Base-by-base conservation (phyloP, 441 rosid genomes). In the Adansonia gregorii region DNA sequence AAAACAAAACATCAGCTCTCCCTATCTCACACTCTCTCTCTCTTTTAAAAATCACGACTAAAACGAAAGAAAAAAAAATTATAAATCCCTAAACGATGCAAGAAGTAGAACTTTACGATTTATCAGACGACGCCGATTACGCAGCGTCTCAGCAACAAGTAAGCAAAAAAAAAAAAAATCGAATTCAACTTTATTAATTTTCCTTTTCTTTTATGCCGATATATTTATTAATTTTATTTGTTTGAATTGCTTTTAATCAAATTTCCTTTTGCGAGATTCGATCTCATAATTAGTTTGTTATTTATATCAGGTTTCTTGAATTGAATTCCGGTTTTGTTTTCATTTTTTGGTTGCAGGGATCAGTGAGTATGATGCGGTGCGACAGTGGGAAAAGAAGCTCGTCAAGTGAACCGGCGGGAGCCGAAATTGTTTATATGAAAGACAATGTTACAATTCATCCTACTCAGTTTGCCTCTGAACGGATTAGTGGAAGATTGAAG, bases 121-220 rank as follows among this genome's bases (percentile, higher is more conserved):
- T 97, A 74, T 92, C 98, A 3, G 99, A 97, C 87, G 99, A 97
- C 86, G 92, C 98, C 64, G 98, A 97, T 83, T 97, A 93, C 88
- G 98, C 98, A 2, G 98, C 97, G 9, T 94, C 99, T 43, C 83
- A 86, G 56, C 93, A 86, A 35, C 95, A 94, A 79, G 98, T 93
- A 86, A 81, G 77, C 31, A n/a, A 17, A 17, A 45, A 22, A 12
- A 24, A n/a, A 31, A 31, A 2, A 24, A 63, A 15, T 70, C 76
- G 3, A 14, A 66, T 73, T 35, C n/a, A 0, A 60, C 15, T 5
- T 17, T 6, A 41, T 65, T 8, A 35, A 24, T 3, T 27, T 35
- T 72, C 20, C 2, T 17, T 41, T 12, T 65, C 68, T 54, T 17
- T 12, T 19, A 46, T 65, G 6, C 39, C 3, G n/a, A 1, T 10